These are phyloP conservation scores for Tympanopsis confertula DNA, from an alignment of 2,329 filamentous ascomycete species.

Conservation along the genomic window DNA sequence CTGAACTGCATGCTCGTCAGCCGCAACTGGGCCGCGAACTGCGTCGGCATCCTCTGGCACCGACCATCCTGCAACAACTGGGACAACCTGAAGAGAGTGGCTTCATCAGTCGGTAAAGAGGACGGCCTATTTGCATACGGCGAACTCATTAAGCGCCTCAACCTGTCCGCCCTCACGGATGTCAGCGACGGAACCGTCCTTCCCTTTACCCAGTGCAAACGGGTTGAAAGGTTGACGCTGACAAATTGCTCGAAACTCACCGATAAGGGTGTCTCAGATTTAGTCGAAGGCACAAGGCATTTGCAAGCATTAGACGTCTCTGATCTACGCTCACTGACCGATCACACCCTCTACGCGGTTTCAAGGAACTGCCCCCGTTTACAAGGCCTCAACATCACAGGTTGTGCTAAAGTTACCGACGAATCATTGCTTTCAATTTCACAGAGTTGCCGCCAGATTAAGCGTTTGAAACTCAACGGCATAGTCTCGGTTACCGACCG, in stretches of 20 bases:
- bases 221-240: slow-evolving; percentile 56
- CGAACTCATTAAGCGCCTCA: slow-evolving; percentile 53
- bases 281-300: slow-evolving; percentile 51
- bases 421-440: slow-evolving; percentile 49
- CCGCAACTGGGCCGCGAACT: slow-evolving; percentile 53
- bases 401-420: slow-evolving; percentile 52
- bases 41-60: slow-evolving; percentile 57
- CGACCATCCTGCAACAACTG: slow-evolving; percentile 55
- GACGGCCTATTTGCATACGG: slow-evolving; percentile 53
- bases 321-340: slow-evolving; percentile 47
- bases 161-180: slow-evolving; percentile 45
- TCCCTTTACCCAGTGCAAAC: slow-evolving; percentile 52
- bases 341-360: slow-evolving; percentile 47
- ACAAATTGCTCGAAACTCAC: slow-evolving; percentile 55
- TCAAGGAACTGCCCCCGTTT: slow-evolving; percentile 50
- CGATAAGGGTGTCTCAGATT: slow-evolving; percentile 47
- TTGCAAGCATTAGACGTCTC: slow-evolving; percentile 56
- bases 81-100: slow-evolving; percentile 47
- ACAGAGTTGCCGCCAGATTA: slow-evolving; percentile 49
- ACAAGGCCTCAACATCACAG: slow-evolving; percentile 57
- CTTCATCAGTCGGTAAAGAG: slow-evolving; percentile 38
- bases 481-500: slow-evolving; percentile 49
- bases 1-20: slow-evolving; percentile 56
- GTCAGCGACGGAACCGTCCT: slow-evolving; percentile 54
- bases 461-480: slow-evolving; percentile 53